These are phyloP conservation scores for Fraxinus americana DNA, from an alignment of 257 asterid genomes.

Conservation along the genomic window DNA sequence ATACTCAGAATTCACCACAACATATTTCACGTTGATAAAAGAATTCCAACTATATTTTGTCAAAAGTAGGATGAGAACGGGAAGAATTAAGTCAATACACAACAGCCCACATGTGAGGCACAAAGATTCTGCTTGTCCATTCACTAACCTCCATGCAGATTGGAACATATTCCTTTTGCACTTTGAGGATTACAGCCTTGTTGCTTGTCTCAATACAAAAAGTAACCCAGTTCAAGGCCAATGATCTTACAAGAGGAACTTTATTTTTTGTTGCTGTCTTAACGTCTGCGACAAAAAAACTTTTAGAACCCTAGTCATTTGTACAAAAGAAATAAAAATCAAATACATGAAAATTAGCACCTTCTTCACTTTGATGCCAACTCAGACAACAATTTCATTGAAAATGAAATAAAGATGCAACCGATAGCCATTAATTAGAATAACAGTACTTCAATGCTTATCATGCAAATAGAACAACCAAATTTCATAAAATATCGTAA, in stretches of 20 bases:
- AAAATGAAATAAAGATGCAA: background rate
- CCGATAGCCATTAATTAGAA: background rate
- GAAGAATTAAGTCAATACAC: background rate
- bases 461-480: slow-evolving; percentile 8
- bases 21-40: background rate
- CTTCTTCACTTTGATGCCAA: background rate
- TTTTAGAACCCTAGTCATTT: background rate
- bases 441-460: background rate
- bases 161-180: slow-evolving; percentile 94
- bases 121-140: slow-evolving; percentile 28
- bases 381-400: slow-evolving; percentile 4
- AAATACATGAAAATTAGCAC: slow-evolving; percentile 12
- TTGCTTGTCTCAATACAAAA: slow-evolving; percentile 93
- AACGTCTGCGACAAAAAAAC: slow-evolving; percentile 65
- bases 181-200: slow-evolving; percentile 81
- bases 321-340: slow-evolving; percentile 5
- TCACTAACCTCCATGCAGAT: slow-evolving; percentile 97
- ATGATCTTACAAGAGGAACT: slow-evolving; percentile 96
- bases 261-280: slow-evolving; percentile 90
- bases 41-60: slow-evolving; percentile 15
- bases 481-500: background rate
- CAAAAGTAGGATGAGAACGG: slow-evolving; percentile 10
- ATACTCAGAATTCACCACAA: background rate
- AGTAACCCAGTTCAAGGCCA: slow-evolving; percentile 90
- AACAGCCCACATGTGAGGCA: background rate